A percentile compares a stretch with the other conserved stretches of the same genome.
phyloP scores from a whole-genome alignment of 1,284 basidiomycete species.

The Boletellus deceptivus region DNA sequence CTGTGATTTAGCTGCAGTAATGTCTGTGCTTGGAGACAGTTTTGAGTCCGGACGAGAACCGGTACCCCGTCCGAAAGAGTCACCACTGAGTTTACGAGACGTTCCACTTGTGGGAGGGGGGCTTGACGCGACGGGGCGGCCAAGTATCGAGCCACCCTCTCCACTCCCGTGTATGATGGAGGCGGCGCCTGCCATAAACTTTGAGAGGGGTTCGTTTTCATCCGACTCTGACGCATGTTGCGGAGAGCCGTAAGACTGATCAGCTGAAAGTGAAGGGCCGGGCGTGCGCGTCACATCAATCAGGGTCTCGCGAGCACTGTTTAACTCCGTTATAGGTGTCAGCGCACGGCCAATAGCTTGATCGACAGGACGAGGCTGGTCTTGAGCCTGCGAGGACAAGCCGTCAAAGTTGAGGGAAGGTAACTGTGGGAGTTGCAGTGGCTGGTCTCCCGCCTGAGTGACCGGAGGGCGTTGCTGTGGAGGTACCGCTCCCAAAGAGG shows the following conservation, averaged over 20 bases:
- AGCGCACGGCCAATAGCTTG: slow-evolving; percentile 29
- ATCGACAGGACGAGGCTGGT: slow-evolving; percentile 20
- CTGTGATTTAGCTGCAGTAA: slow-evolving; percentile 20
- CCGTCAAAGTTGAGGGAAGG: slow-evolving; percentile 47
- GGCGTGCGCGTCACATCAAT: slow-evolving; percentile 18
- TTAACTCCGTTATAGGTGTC: slow-evolving; percentile 50
- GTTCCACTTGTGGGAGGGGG: slow-evolving; percentile 21
- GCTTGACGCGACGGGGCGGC: slow-evolving; percentile 16
- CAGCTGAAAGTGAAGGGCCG: slow-evolving; percentile 23
- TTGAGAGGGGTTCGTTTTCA: slow-evolving; percentile 26
- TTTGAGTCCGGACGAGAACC: slow-evolving; percentile 38
- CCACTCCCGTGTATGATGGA: slow-evolving; percentile 24
- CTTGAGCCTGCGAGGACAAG: slow-evolving; percentile 16
- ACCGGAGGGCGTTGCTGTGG: slow-evolving; percentile 18
- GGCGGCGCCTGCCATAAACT: slow-evolving; percentile 10
- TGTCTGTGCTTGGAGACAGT: slow-evolving; percentile 30
- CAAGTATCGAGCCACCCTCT: slow-evolving; percentile 15
- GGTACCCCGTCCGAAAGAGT: slow-evolving; percentile 28
- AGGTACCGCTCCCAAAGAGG: slow-evolving; percentile 14
- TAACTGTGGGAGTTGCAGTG: slow-evolving; percentile 37
- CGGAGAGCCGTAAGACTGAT: slow-evolving; percentile 18
- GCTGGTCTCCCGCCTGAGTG: slow-evolving; percentile 20
- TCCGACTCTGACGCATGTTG: slow-evolving; percentile 22
- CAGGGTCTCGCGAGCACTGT: slow-evolving; percentile 28
- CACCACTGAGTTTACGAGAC: slow-evolving; percentile 29